These are phyloP conservation scores for Suhomyces panamericanus DNA, from an alignment of 1,139 yeast genomes.

Conservation along the genomic window DNA sequence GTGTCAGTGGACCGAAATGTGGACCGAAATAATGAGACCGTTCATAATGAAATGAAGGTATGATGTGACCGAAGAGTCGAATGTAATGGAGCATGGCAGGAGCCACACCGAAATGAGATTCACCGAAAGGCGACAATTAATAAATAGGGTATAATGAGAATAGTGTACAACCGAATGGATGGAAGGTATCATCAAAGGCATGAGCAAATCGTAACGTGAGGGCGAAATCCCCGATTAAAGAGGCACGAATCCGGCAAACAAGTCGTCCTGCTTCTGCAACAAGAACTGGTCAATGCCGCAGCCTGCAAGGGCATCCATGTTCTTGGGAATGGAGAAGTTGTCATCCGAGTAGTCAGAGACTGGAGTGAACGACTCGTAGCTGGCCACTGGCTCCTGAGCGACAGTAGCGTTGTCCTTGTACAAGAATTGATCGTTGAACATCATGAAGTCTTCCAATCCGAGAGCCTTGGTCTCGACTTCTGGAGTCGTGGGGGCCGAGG, in stretches of 20 bases:
- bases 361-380: constrained; percentile 21
- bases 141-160: constrained; percentile 7
- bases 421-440: constrained; percentile 24
- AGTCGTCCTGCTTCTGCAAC: constrained; percentile 29
- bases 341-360: constrained; percentile 26
- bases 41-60: background rate
- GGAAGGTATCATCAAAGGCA: constrained; percentile 6
- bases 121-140: background rate
- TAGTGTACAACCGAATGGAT: constrained; percentile 14
- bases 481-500: constrained; percentile 10
- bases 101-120: background rate
- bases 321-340: constrained; percentile 17
- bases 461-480: constrained; percentile 14
- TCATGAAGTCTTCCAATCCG: constrained; percentile 36
- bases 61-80: background rate
- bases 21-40: background rate
- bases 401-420: constrained; percentile 10
- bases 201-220: background rate
- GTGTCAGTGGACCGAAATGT: constrained; percentile 1
- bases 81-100: background rate
- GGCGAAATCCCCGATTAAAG: constrained; percentile 14
- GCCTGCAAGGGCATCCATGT: constrained; percentile 13
- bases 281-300: constrained; percentile 29
- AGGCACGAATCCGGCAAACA: constrained; percentile 33
- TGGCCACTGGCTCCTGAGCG: constrained; percentile 2